These are phyloP conservation scores for Pyricularia grisea DNA, from an alignment of 2,329 filamentous ascomycete species.

Conservation along the genomic window DNA sequence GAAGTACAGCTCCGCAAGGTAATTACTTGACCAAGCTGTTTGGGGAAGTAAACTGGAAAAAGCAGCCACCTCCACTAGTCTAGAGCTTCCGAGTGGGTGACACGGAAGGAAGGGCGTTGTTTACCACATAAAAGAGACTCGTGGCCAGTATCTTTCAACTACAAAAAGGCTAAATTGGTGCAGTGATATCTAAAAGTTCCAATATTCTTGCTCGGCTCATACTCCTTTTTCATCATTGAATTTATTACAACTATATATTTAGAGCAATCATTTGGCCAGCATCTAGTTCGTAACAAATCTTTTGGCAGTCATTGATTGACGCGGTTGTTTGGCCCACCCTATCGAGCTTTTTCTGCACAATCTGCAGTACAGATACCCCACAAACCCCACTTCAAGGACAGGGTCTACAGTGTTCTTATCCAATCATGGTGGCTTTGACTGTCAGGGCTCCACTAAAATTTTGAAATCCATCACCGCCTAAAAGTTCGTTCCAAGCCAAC, in stretches of 20 bases:
- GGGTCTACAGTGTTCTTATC: neutral
- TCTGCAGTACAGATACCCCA: neutral
- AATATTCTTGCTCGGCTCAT: neutral
- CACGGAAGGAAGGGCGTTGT: neutral
- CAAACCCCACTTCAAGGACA: neutral
- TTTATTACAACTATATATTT: neutral
- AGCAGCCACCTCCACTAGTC: neutral
- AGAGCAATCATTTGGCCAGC: neutral
- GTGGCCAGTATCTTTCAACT: neutral
- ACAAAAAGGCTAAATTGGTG: neutral
- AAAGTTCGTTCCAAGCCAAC: neutral
- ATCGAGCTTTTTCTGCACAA: too few relatives aligned
- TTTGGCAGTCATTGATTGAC: neutral
- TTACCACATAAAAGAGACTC: neutral
- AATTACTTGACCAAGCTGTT: too few relatives aligned
- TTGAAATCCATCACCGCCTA: neutral
- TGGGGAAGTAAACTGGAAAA: neutral
- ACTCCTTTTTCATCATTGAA: neutral
- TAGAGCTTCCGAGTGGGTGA: neutral
- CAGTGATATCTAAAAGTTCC: neutral
- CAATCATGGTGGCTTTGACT: neutral
- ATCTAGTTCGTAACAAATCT: neutral
- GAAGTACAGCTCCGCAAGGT: too few relatives aligned
- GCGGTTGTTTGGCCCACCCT: neutral
- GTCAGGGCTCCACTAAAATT: slow-evolving; percentile 1